Conservation (phyloP, 2,329 filamentous ascomycete genomes). For the Plectosphaerella plurivora region DNA sequence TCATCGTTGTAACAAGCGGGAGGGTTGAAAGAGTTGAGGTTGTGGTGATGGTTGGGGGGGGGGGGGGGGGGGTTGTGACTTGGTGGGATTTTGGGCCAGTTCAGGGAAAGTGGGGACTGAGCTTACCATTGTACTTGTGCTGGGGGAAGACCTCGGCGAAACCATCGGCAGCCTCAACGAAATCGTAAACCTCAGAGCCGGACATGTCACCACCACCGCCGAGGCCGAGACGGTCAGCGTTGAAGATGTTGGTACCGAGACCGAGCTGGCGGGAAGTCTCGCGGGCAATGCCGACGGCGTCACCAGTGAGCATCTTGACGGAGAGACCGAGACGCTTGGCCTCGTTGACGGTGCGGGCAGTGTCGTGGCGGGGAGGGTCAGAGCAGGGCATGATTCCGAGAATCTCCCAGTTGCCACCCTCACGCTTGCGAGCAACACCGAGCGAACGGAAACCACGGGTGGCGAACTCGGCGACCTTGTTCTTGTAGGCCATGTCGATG, state of each 20-base stretch:
- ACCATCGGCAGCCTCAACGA: constrained; percentile 91
- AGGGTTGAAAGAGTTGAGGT: too few relatives aligned
- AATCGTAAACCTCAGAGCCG: constrained; percentile 90
- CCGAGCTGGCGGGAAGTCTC: constrained; percentile 89
- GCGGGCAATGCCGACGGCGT: constrained; percentile 87
- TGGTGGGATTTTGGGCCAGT: too few relatives aligned
- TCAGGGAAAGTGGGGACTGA: too few relatives aligned
- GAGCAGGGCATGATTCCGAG: constrained; percentile 94
- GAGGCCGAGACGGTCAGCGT: constrained; percentile 86
- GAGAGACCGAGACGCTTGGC: constrained; percentile 82
- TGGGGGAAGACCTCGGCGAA: constrained; percentile 94
- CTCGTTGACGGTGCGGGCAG: constrained; percentile 84
- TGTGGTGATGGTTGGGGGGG: too few relatives aligned
- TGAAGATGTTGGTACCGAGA: constrained; percentile 90
- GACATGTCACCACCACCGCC: constrained; percentile 90
- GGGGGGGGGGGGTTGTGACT: constrained; percentile 15
- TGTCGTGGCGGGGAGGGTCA: constrained; percentile 87
- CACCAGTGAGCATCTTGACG: constrained; percentile 95
- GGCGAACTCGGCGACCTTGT: constrained; percentile 78
- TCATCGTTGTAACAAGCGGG: constrained; percentile 35
- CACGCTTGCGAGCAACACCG: constrained; percentile 83
- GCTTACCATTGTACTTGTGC: constrained; percentile 72
- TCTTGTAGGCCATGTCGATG: constrained; percentile 81
- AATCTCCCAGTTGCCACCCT: constrained; percentile 77
- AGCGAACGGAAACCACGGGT: constrained; percentile 92